phyloP scores from a whole-genome alignment of 2,329 filamentous ascomycete species.

The Paraconiothyrium brasiliense region DNA sequence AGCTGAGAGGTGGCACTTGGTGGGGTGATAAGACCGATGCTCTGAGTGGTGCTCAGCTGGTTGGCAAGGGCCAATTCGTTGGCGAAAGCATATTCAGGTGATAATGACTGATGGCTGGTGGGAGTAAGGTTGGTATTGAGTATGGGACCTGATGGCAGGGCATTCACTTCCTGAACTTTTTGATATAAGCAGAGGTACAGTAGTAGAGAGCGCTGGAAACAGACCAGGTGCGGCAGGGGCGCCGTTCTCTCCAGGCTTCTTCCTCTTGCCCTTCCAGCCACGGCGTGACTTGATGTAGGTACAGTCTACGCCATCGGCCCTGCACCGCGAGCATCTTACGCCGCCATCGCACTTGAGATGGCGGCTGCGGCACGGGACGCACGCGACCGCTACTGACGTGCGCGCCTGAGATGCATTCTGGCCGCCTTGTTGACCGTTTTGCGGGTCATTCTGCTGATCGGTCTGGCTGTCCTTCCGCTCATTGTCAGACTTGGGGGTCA shows the following conservation, averaged over 20 bases:
- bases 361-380: constrained; percentile 61
- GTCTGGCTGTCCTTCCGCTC: constrained; percentile 27
- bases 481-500: constrained; percentile 42
- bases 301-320: constrained; percentile 56
- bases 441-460: constrained; percentile 2
- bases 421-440: constrained; percentile 31
- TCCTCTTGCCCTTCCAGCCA: constrained; percentile 58
- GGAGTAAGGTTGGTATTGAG: constrained; percentile 23
- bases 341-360: constrained; percentile 65
- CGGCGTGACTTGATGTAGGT: constrained; percentile 63
- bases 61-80: constrained; percentile 34
- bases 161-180: constrained; percentile 24
- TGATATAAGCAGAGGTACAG: constrained; percentile 16
- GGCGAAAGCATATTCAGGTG: constrained; percentile 44
- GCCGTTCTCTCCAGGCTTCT: constrained; percentile 45
- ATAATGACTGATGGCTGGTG: constrained; percentile 37
- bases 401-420: constrained; percentile 32
- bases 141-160: constrained; percentile 22
- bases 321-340: constrained; percentile 60
- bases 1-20: constrained; percentile 37
- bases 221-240: constrained; percentile 31
- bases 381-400: constrained; percentile 56
- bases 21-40: constrained; percentile 30
- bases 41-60: constrained; percentile 33
- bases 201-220: constrained; percentile 12